phyloP scores from a whole-genome alignment of 805 yeast genomes.

The Yamadazyma paraphyllophila region DNA sequence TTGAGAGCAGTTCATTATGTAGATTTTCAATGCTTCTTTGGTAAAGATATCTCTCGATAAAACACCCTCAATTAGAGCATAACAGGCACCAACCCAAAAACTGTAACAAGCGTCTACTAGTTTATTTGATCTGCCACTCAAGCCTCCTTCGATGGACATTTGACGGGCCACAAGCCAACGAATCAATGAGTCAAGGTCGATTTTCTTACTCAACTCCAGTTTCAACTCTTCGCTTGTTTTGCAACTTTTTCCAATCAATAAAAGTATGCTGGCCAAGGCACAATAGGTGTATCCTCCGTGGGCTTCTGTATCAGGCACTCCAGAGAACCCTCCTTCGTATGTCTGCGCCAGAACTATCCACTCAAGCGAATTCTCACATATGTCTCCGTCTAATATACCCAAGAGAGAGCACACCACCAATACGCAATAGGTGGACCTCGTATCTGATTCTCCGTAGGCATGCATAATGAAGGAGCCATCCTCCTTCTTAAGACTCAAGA shows the following conservation, averaged over 20 bases:
- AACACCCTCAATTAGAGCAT: constrained; percentile 60
- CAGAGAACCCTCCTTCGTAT: constrained; percentile 94
- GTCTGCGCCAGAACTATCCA: constrained; percentile 78
- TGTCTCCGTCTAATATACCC: constrained; percentile 58
- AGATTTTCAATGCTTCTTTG: constrained; percentile 59
- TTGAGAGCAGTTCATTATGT: constrained; percentile 78
- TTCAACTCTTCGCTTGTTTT: constrained; percentile 16
- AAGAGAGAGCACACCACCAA: constrained; percentile 69
- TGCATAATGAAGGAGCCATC: constrained; percentile 83
- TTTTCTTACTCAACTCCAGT: constrained; percentile 13
- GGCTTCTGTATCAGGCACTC: constrained; percentile 76
- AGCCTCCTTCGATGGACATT: constrained; percentile 73
- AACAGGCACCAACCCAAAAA: constrained; percentile 89
- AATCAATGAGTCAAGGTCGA: constrained; percentile 50
- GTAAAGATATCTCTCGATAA: constrained; percentile 35
- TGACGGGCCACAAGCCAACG: constrained; percentile 77
- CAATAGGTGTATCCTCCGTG: constrained; percentile 98
- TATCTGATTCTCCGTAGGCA: constrained; percentile 76
- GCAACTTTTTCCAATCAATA: constrained; percentile 32
- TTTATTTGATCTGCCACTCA: constrained; percentile 87
- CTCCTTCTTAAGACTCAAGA: constrained; percentile 55
- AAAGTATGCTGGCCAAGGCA: constrained; percentile 62
- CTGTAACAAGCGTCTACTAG: constrained; percentile 95
- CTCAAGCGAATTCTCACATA: constrained; percentile 49
- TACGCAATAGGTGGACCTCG: constrained; percentile 85